phyloP scores from a whole-genome alignment of 164 flowering plant species.

The Umbilicus rupestris region DNA sequence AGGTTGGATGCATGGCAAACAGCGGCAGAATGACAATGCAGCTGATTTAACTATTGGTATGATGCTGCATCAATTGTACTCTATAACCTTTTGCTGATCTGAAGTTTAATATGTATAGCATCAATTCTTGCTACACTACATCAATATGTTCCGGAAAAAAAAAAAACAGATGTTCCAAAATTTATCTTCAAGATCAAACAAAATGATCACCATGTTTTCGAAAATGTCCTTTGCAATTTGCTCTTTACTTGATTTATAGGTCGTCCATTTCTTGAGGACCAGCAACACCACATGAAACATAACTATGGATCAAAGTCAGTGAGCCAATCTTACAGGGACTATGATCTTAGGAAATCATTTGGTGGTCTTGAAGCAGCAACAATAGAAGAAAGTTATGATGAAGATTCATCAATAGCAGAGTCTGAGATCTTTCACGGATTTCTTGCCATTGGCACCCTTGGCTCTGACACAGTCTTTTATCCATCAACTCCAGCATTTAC shows the following conservation, averaged over 20 bases:
- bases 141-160: background rate
- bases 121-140: background rate
- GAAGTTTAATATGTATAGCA: slow-evolving; percentile 2
- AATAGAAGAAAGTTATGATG: slow-evolving; percentile 36
- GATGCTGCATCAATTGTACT: slow-evolving; percentile 16
- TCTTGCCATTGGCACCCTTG: slow-evolving; percentile 63
- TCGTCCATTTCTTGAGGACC: slow-evolving; percentile 54
- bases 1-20: slow-evolving; percentile 89
- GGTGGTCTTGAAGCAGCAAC: slow-evolving; percentile 44
- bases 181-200: background rate
- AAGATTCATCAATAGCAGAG: slow-evolving; percentile 24
- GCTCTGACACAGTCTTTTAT: slow-evolving; percentile 27
- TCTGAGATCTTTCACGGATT: slow-evolving; percentile 57
- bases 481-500: slow-evolving; percentile 64
- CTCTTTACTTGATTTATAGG: slow-evolving; percentile 40
- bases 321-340: slow-evolving; percentile 30
- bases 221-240: slow-evolving; percentile 21
- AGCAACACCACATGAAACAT: slow-evolving; percentile 31
- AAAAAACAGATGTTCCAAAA: background rate
- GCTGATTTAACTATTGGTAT: slow-evolving; percentile 29
- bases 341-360: slow-evolving; percentile 43
- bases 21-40: slow-evolving; percentile 54
- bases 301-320: slow-evolving; percentile 26
- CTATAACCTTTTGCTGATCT: background rate
- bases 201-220: background rate